Evolutionary conservation across 148 eudicot genomes (phyloP), one percentile per base, ranked within the genome.

Genomic region (Chenopodium album): DNA sequence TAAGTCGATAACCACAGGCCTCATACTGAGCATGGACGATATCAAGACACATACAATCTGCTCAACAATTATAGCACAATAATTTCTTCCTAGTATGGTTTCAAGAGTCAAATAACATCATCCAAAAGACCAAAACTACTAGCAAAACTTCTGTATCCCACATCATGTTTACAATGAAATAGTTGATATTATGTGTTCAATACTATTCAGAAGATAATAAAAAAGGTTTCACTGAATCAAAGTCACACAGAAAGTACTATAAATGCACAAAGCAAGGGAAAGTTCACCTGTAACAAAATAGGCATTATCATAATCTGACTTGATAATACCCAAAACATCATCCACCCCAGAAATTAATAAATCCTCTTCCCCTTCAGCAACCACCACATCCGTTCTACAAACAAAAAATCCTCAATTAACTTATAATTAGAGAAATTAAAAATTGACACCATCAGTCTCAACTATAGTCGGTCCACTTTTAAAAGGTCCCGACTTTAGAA

Each of bases 281-380:
- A 66, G 6, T 1, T 78, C 13, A 94, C 98, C 98, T 86, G 97
- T 93, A 71, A 94, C 94, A 83, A 94, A 94, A 86, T 94, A 94
- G 26, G 94, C 92, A 82, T 92, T 89, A 41, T 87, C 91, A 79
- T 93, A 94, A 84, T 94, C 98, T 22, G 85, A 84, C 83, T 85
- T 86, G 72, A 94, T 89, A 48, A 84, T 75, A 72, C n/a, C 76
- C 77, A 93, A 26, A 78, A 94, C 84, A 84, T 93, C 98, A 76
- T 94, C 95, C 29, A 92, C 81, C 75, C 85, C 84, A 79, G 89
- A 88, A 77, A 89, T 79, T 17, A 80, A 63, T 80, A 83, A 34
- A 29, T 86, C 88, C 23, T 88, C 85, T 19, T 59, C 79, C 86
- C 68, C 52, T 81, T 76, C 81, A 12, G 68, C 22, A 70, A 73